These are phyloP conservation scores for Acmispon strigosus DNA, from an alignment of 306 rosid genomes.

Conservation along the genomic window DNA sequence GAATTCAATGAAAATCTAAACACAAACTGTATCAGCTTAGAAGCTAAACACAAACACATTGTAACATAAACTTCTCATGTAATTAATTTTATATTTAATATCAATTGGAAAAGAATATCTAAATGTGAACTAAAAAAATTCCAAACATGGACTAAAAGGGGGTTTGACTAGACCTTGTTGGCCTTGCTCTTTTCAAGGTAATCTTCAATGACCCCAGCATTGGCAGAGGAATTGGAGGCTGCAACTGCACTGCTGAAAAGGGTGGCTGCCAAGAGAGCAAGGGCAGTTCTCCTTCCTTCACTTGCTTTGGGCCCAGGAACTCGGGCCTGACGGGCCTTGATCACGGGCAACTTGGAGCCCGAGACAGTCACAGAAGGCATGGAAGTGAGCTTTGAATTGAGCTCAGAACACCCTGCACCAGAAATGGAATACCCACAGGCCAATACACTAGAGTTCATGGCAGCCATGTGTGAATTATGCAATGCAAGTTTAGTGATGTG, in stretches of 20 bases:
- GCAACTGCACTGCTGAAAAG: conserved; percentile 50
- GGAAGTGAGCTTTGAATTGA: conserved; percentile 40
- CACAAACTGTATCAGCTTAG: too few species aligned
- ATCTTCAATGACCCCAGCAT: conserved; percentile 77
- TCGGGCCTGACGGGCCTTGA: conserved; percentile 53
- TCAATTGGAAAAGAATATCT: too few species aligned
- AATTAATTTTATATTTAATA: too few species aligned
- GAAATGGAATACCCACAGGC: conserved; percentile 68
- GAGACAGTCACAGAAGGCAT: conserved; percentile 16
- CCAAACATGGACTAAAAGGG: background rate
- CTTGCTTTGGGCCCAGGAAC: conserved; percentile 18
- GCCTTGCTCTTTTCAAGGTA: conserved; percentile 87
- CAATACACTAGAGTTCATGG: conserved; percentile 75
- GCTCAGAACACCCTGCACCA: conserved; percentile 43
- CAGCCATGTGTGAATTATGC: conserved; percentile 42
- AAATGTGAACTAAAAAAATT: background rate
- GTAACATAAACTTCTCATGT: too few species aligned
- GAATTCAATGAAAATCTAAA: too few species aligned
- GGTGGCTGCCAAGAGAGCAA: conserved; percentile 55
- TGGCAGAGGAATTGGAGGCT: conserved; percentile 34
- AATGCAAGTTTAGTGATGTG: background rate
- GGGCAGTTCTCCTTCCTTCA: conserved; percentile 72
- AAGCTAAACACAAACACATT: too few species aligned
- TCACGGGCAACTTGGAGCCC: conserved; percentile 39
- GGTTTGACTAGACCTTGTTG: conserved; percentile 58